These are phyloP conservation scores for Caryopteris hybrid DNA, from an alignment of 305 asterid species.

Conservation along the genomic window DNA sequence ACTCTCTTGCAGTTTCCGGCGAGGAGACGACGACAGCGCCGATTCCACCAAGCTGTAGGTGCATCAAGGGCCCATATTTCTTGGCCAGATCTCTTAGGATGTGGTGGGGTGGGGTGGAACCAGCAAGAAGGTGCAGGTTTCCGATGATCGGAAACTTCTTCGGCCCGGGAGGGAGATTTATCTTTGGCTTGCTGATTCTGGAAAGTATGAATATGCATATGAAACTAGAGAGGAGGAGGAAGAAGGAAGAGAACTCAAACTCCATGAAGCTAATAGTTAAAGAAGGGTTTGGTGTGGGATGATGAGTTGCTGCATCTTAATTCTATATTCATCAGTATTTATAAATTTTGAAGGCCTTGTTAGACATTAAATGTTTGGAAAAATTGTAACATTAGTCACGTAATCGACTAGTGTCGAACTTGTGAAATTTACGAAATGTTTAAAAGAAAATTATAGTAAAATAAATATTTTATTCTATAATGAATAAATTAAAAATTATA, in stretches of 20 bases:
- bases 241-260: neutral
- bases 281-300: no score
- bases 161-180: conserved; percentile 34
- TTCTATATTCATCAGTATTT: neutral
- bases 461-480: no score
- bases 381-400: no score
- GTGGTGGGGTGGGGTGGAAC: conserved; percentile 14
- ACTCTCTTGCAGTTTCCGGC: conserved; percentile 13
- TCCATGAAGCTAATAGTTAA: neutral
- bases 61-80: conserved; percentile 32
- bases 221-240: neutral
- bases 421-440: no score
- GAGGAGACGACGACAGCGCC: conserved; percentile 21
- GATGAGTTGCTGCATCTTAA: neutral
- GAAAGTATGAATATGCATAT: neutral
- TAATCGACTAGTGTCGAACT: no score
- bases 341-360: no score
- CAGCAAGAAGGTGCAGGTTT: conserved; percentile 20
- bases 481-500: no score
- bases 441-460: no score
- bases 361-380: no score
- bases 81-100: neutral
- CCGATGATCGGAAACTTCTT: conserved; percentile 28
- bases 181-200: neutral
- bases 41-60: conserved; percentile 30